Percentiles rank a stretch among this genome's conserved stretches.
Evolutionary conservation across 805 yeast species (phyloP).

Genomic region (Priceomyces haplophilus): DNA sequence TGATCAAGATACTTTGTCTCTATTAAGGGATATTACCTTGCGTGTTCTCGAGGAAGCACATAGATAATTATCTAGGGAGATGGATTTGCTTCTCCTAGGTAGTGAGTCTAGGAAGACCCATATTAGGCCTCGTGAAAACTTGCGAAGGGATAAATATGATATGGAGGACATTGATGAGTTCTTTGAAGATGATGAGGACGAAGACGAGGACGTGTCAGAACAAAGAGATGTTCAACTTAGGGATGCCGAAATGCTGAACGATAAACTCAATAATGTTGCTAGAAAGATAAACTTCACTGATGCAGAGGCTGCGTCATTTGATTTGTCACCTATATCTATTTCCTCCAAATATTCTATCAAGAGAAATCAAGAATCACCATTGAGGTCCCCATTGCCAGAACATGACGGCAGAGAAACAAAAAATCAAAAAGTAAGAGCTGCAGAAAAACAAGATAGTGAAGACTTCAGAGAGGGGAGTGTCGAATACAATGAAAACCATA

Average conservation of each 20-base stretch:
- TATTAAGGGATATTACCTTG: not conserved
- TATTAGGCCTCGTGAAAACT: conserved; percentile 42
- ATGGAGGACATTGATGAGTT: conserved; percentile 72
- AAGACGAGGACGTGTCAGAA: conserved; percentile 3
- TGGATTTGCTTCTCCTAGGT: conserved; percentile 51
- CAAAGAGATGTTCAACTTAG: conserved; percentile 3
- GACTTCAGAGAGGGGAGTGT: conserved; percentile 20
- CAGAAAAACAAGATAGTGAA: conserved; percentile 13
- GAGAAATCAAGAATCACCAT: conserved; percentile 27
- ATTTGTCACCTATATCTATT: conserved; percentile 27
- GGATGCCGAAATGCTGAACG: conserved; percentile 9
- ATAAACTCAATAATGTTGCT: conserved; percentile 25
- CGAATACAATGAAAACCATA: conserved; percentile 6
- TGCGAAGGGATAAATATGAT: conserved; percentile 55
- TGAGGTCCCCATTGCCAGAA: conserved; percentile 29
- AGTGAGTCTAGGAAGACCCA: conserved; percentile 67
- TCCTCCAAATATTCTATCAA: conserved; percentile 15
- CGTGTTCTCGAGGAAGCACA: not conserved
- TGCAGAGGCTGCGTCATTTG: conserved; percentile 30
- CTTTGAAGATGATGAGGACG: conserved; percentile 49
- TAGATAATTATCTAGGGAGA: conserved; percentile 10
- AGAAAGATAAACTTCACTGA: conserved; percentile 35
- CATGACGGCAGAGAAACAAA: conserved; percentile 5
- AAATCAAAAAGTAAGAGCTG: conserved; percentile 5
- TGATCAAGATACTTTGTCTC: not conserved